Conservation (phyloP, 1,284 basidiomycete species). For the Thecaphora thlaspeos region DNA sequence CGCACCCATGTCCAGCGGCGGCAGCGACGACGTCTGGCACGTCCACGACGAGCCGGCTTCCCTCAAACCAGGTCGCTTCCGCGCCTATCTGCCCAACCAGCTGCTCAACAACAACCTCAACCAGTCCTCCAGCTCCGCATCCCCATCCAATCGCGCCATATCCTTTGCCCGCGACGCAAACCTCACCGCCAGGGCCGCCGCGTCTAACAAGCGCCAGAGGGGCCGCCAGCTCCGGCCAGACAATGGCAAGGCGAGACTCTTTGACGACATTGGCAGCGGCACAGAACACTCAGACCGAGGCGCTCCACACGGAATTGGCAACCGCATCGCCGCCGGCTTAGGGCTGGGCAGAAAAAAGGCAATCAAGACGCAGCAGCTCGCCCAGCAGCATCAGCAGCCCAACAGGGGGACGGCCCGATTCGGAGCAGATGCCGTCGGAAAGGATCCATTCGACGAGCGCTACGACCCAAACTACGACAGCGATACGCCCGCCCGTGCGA, state of each 20-base stretch:
- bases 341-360: conserved; percentile 5
- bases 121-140: conserved; percentile 2
- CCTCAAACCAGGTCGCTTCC: conserved; percentile 35
- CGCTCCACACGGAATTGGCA: conserved; percentile 20
- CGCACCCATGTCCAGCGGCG: conserved; percentile 36
- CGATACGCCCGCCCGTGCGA: too few species aligned
- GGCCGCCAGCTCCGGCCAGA: conserved; percentile 3
- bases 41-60: conserved; percentile 35
- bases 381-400: not conserved
- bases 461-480: not conserved
- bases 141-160: conserved; percentile 6
- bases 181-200: not conserved
- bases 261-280: conserved; percentile 12
- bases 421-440: not conserved
- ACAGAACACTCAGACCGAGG: conserved; percentile 6
- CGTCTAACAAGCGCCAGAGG: not conserved
- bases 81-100: conserved; percentile 35
- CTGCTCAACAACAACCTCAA: conserved; percentile 5
- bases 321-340: conserved; percentile 17
- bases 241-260: conserved; percentile 19
- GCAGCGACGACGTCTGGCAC: conserved; percentile 35
- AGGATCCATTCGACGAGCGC: not conserved
- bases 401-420: not conserved
- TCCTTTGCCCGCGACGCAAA: conserved; percentile 16
- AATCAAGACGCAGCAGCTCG: not conserved